Conservation (phyloP, 345 rosid genomes). For the Pugionium dolabratum region DNA sequence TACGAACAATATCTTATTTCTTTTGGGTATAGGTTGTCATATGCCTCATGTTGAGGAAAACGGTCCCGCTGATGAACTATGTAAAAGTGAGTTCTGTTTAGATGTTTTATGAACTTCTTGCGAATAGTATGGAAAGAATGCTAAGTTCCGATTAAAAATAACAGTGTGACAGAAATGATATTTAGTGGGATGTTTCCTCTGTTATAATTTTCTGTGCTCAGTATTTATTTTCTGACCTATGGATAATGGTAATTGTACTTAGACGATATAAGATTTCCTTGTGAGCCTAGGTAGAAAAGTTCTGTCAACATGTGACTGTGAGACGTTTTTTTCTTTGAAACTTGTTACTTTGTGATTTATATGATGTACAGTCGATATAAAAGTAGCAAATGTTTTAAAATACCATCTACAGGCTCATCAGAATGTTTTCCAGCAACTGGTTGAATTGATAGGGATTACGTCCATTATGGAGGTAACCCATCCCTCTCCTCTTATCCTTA, state of each 20-base stretch:
- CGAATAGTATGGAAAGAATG: conserved; percentile 5
- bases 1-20: neutral
- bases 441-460: conserved; percentile 96
- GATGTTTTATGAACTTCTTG: conserved; percentile 8
- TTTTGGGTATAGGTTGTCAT: conserved; percentile 72
- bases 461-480: conserved; percentile 93
- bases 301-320: conserved; percentile 6
- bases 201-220: conserved; percentile 17
- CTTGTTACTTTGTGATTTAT: conserved; percentile 25
- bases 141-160: conserved; percentile 10
- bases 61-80: conserved; percentile 85
- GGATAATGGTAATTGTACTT: neutral
- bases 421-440: conserved; percentile 76
- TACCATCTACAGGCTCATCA: conserved; percentile 72
- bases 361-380: conserved; percentile 6
- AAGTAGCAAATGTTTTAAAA: conserved; percentile 15
- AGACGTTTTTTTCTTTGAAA: conserved; percentile 7
- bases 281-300: conserved; percentile 10
- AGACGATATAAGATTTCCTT: neutral
- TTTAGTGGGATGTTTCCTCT: conserved; percentile 2
- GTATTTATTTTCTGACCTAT: neutral
- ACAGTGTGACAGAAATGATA: conserved; percentile 10
- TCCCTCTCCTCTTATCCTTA: conserved; percentile 8
- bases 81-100: conserved; percentile 67
- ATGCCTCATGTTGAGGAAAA: conserved; percentile 94